Evolutionary conservation across 148 eudicot species (phyloP), one percentile per base, ranked within the genome.

Genomic region (Salicornia ramosissima): DNA sequence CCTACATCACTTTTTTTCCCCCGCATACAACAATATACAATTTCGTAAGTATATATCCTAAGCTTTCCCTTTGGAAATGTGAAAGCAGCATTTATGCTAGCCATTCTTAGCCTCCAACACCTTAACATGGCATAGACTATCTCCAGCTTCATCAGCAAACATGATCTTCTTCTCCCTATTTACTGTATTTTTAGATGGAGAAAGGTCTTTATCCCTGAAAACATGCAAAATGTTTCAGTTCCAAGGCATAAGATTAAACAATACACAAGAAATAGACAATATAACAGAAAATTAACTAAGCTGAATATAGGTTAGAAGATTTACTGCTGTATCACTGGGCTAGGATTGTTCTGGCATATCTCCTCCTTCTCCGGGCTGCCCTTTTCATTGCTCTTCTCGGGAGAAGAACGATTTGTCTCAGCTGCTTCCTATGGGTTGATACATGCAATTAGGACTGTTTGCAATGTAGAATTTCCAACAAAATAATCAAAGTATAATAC

Each of bases 121-220:
- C 79, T 75, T 87, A 68, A 94, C 84, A 49, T 90, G 82, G 47
- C 98, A 93, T 29, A 94, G 85, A 40, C 71, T 82, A 49, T 90
- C 92, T 57, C 98, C 98, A 39, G 84, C 96, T 86, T 94, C 98
- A 71, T 94, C 96, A 6, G 98, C 98, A 71, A 94, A 94, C 19
- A 46, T 78, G 54, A 94, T 94, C 78, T 81, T 88, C 72, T 81
- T 79, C 73, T 74, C 83, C 75, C 77, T 85, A 0, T 76, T 77
- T 40, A 31, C 59, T 34, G 39, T 64, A 49, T 70, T 81, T 72
- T 70, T 77, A 33, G 80, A 47, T 52, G 80, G 67, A 55, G 78
- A 51, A 29, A 63, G 73, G 13, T 59, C 39, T 8, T 59, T 40
- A 18, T 59, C 64, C 64, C 64, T 59, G 42, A 10, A 9, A 30